Base-by-base conservation (phyloP, 805 yeast genomes). In the Kodamaea sagamina region DNA sequence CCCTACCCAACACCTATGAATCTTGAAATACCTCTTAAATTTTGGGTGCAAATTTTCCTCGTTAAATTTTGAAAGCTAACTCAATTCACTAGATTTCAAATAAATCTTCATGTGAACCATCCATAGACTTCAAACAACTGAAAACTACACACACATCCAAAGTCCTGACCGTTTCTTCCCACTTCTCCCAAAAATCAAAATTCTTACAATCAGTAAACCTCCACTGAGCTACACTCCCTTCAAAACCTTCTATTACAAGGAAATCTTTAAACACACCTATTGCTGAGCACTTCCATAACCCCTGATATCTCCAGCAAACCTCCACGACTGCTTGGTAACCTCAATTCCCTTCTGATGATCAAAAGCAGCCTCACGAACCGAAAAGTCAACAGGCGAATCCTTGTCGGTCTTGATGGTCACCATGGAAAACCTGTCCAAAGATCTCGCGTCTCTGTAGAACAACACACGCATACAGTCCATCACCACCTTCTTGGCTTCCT, bases 371-470 rank as follows among this genome's bases (percentile, higher is more conserved):
- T 25, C 17, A 27, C 40, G 40, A 17, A 16, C n/a, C 16, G 13
- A n/a, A 26, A 27, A 28, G 25, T 37, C 36, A 29, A 32, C 38
- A 13, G 32, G 79, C 28, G 54, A 54, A 46, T 79, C 78, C 21
- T 57, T 59, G 8, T 45, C 57, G 6, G 49, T 41, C 41, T 82
- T 83, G 46, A 93, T 74, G 12, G 89, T 80, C 9, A 92, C 90
- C 54, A 92, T 62, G 0, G 92, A 76, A 66, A 85, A 93, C 59
- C 83, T 85, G 62, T 93, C 95, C 48, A 86, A 69, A 13, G 97
- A 87, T 58, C 99, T 82, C 2, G 97, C 98, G 63, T 93, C 99
- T 65, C 99, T 81, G 73, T 93, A 93, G 65, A 83, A 93, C 51
- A 93, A 75, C 11, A 93, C 96, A 67, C 87, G 89, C 97, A 93